These are phyloP conservation scores for Saturnispora gosingensis DNA, from an alignment of 805 yeast species.

Conservation along the genomic window DNA sequence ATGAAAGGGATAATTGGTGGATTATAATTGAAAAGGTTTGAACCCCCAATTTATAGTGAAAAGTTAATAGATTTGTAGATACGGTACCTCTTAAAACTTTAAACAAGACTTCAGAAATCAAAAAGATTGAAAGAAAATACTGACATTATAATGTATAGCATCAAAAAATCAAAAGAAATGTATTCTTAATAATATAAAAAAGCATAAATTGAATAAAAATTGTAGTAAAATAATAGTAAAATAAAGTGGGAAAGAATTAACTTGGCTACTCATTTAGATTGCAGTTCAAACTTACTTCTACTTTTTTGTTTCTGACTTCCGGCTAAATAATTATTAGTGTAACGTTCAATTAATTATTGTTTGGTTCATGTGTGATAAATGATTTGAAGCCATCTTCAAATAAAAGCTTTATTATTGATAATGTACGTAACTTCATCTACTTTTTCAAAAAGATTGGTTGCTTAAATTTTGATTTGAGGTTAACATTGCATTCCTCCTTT, in stretches of 20 bases:
- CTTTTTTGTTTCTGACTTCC: not conserved
- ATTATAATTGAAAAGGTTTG: conserved; percentile 35
- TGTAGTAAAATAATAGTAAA: not conserved
- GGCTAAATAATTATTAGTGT: not conserved
- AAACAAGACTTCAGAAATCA: not conserved
- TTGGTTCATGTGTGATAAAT: not conserved
- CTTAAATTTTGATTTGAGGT: conserved; percentile 5
- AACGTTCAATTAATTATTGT: not conserved
- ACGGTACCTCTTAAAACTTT: not conserved
- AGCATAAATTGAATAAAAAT: not conserved
- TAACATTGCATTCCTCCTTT: conserved; percentile 53
- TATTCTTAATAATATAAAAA: not conserved
- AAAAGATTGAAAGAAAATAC: not conserved
- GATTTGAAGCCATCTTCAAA: conserved; percentile 8
- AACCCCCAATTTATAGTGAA: conserved; percentile 1
- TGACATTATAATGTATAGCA: not conserved
- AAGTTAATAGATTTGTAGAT: not conserved
- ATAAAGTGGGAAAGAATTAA: not conserved
- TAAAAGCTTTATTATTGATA: not conserved
- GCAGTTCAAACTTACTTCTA: too few relatives aligned
- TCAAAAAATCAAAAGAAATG: not conserved
- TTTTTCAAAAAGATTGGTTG: conserved; percentile 5
- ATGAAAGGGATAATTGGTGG: conserved; percentile 96
- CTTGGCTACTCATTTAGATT: not conserved
- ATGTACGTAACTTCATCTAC: not conserved